Conservation (phyloP, 2,329 filamentous ascomycete species). For the Neoascochyta sp. region DNA sequence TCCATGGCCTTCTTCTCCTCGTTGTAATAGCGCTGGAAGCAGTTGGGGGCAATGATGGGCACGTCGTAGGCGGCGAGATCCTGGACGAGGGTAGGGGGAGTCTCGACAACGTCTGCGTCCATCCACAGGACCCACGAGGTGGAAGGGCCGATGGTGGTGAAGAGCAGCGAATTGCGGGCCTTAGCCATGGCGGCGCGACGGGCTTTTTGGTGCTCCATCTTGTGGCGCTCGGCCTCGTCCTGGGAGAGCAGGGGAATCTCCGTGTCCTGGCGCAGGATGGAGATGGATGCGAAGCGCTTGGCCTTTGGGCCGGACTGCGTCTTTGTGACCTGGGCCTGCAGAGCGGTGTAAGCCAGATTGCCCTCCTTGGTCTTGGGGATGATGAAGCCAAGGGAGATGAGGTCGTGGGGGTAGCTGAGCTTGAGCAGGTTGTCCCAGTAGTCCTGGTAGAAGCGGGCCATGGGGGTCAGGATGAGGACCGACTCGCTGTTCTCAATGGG, state of each 20-base stretch:
- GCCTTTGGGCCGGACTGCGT: conserved; percentile 80
- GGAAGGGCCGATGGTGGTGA: conserved; percentile 85
- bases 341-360: conserved; percentile 74
- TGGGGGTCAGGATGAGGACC: conserved; percentile 85
- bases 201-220: conserved; percentile 82
- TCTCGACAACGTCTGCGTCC: conserved; percentile 87
- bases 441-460: conserved; percentile 86
- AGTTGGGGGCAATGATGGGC: conserved; percentile 91
- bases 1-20: conserved; percentile 68
- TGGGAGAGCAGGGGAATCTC: conserved; percentile 78
- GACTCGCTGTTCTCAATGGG: conserved; percentile 78
- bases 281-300: conserved; percentile 85
- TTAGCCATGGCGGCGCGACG: conserved; percentile 87
- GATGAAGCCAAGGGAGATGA: conserved; percentile 94
- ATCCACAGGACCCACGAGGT: conserved; percentile 98
- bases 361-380: conserved; percentile 91
- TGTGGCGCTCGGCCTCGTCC: conserved; percentile 84
- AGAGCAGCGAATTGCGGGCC: conserved; percentile 88
- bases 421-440: conserved; percentile 93
- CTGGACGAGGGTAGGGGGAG: conserved; percentile 78
- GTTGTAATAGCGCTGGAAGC: conserved; percentile 76
- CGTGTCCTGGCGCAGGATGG: conserved; percentile 93
- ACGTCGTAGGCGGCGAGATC: conserved; percentile 85
- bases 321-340: conserved; percentile 80
- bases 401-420: conserved; percentile 84